These are phyloP conservation scores for Phytophthora pseudosyringae DNA, from an alignment of 352 stramenopile species.

Conservation along the genomic window DNA sequence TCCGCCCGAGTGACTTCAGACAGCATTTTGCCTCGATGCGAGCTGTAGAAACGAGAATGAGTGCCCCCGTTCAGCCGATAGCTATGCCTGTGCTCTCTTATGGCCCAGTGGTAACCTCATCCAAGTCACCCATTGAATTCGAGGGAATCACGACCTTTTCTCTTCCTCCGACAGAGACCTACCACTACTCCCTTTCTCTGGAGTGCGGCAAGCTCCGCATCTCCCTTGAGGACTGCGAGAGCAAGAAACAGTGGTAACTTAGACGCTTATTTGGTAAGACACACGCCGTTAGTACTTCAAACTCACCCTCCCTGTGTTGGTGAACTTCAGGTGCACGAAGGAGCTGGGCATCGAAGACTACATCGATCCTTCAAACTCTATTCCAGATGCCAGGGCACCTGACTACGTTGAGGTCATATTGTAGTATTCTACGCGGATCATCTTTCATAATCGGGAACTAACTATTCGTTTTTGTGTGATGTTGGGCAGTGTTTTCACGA, in stretches of 20 bases:
- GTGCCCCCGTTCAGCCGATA: too few species aligned
- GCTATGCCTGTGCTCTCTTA: too few species aligned
- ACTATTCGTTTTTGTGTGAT: not conserved
- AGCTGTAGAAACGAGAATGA: too few species aligned
- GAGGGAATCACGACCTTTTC: constrained; percentile 11
- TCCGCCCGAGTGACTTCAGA: too few species aligned
- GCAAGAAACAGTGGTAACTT: constrained; percentile 27
- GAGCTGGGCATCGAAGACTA: not conserved
- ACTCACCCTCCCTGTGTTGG: too few species aligned
- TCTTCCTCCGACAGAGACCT: not conserved
- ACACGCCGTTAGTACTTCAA: not conserved
- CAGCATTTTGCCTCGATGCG: too few species aligned
- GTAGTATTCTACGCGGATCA: too few species aligned
- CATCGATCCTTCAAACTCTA: not conserved
- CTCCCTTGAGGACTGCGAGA: constrained; percentile 21
- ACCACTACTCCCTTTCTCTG: constrained; percentile 9
- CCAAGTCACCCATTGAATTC: not conserved
- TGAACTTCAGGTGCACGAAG: not conserved
- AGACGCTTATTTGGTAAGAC: not conserved
- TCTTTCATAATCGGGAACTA: too few species aligned
- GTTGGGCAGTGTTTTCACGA: constrained; percentile 14
- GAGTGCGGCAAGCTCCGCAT: constrained; percentile 15
- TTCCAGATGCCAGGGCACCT: not conserved
- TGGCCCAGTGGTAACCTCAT: too few species aligned
- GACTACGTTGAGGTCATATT: not conserved